A percentile compares a stretch with the other conserved stretches of the same genome.
phyloP scores from a whole-genome alignment of 2,329 filamentous ascomycete genomes.

The Calonectria pauciramosa region DNA sequence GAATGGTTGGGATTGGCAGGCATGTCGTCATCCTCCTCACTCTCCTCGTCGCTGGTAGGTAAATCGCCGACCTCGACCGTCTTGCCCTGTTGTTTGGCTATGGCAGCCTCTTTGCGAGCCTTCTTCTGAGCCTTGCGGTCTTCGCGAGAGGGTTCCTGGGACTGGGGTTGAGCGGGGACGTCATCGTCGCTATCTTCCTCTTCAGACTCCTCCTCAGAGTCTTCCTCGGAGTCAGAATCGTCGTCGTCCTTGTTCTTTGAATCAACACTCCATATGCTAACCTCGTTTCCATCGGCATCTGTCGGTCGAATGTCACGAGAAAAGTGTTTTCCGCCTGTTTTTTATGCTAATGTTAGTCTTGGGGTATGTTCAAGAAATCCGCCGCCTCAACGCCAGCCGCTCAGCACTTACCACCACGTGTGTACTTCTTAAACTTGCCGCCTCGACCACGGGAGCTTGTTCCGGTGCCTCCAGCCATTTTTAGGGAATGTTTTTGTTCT shows the following conservation, averaged over 20 bases:
- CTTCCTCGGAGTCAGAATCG: conserved; percentile 63
- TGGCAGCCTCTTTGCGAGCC: conserved; percentile 90
- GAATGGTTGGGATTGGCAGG: conserved; percentile 95
- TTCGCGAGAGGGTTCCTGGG: conserved; percentile 77
- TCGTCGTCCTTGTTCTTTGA: conserved; percentile 62
- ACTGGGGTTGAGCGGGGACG: conserved; percentile 55
- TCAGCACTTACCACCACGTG: conserved; percentile 80
- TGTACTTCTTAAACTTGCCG: conserved; percentile 95
- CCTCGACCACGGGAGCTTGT: conserved; percentile 80
- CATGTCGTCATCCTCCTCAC: conserved; percentile 73
- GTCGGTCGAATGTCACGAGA: conserved; percentile 90
- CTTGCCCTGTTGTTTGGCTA: conserved; percentile 79
- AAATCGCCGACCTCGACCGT: conserved; percentile 87
- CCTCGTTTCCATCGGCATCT: conserved; percentile 89
- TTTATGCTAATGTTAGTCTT: conserved; percentile 31
- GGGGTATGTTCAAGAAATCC: background rate
- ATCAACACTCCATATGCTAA: conserved; percentile 87
- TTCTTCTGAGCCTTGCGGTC: conserved; percentile 90
- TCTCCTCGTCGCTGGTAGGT: conserved; percentile 79
- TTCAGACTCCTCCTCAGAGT: conserved; percentile 62
- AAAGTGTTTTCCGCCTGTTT: conserved; percentile 91
- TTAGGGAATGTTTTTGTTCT: conserved; percentile 37
- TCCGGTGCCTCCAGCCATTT: conserved; percentile 64
- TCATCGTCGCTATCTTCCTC: conserved; percentile 65
- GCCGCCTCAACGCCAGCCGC: background rate